Evolutionary conservation across 2,329 filamentous ascomycete species (phyloP), one percentile per base, ranked within the genome.

Genomic region (Paecilomyces fulvus): DNA sequence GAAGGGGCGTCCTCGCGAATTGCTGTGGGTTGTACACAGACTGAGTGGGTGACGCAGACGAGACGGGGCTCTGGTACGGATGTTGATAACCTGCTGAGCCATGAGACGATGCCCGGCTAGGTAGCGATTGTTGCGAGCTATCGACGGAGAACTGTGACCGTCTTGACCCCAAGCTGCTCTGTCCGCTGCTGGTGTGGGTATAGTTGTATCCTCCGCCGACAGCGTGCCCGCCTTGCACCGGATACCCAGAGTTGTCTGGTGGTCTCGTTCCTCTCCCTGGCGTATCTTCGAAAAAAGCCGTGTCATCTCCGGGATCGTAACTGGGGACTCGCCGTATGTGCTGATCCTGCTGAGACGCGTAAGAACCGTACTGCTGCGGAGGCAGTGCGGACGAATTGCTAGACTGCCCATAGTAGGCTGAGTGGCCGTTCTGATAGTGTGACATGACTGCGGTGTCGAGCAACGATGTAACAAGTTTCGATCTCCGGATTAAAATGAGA

Each of bases 241-340:
- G 53, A 61, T 72, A 72, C 21, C 69, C 67, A 55, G 66, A 56
- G 55, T 66, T 67, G 55, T 75, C 75, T 43, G 68, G 69, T 56
- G 73, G 70, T 56, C 65, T 65, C 14, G 65, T 43, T 46, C 64
- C 62, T 50, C 65, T 62, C 30, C 63, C 63, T 49, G 64, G 63
- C 9, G 66, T 54, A 9, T 67, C 55, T 57, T 74, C 72, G 56
- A 75, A 74, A 55, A 84, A 83, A 52, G 76, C 73, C 51, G 79
- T 77, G 69, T 92, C 88, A 70, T 94, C 89, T 61, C 87, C 88
- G 62, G 80, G 83, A 70, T 90, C 86, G 76, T 89, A 91, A 76
- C 87, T 92, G 52, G 83, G 81, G 61, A 83, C 81, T 62, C 88
- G 80, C 58, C 74, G 75, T 60, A 77, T 69, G 49, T 73, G 65